Evolutionary conservation across 2,329 filamentous ascomycete genomes (phyloP).

Genomic region (Colletotrichum euphorbiae): DNA sequence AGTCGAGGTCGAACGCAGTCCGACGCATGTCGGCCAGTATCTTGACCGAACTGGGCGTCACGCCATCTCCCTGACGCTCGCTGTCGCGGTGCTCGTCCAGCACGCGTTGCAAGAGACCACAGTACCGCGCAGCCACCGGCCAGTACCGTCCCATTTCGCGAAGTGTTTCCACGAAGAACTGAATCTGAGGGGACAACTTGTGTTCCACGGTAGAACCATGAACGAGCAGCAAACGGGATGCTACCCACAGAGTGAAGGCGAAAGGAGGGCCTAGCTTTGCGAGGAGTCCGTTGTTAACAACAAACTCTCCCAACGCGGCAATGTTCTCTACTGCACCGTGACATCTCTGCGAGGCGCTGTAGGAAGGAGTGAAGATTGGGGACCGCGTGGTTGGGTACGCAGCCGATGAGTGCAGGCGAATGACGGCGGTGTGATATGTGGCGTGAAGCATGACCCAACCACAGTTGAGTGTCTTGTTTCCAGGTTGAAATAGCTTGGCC

Average conservation of each 20-base stretch:
- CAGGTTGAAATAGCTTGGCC: constrained; percentile 78
- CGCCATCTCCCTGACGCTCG: constrained; percentile 77
- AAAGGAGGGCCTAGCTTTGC: constrained; percentile 89
- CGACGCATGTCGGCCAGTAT: constrained; percentile 93
- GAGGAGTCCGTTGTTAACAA: constrained; percentile 79
- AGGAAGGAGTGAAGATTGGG: constrained; percentile 89
- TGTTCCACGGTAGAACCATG: constrained; percentile 92
- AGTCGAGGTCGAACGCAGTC: constrained; percentile 90
- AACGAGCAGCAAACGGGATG: constrained; percentile 85
- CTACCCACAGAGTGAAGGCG: constrained; percentile 93
- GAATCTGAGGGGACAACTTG: constrained; percentile 82
- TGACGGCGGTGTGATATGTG: constrained; percentile 89
- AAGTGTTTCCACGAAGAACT: constrained; percentile 84
- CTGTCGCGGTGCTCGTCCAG: constrained; percentile 88
- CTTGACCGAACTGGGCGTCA: constrained; percentile 84
- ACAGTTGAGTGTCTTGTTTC: constrained; percentile 78
- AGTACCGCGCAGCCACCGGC: constrained; percentile 88
- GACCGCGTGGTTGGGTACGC: constrained; percentile 92
- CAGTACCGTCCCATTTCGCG: constrained; percentile 84
- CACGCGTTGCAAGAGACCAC: constrained; percentile 81
- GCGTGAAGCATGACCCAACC: constrained; percentile 93
- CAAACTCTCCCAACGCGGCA: constrained; percentile 80
- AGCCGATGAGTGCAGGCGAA: constrained; percentile 90
- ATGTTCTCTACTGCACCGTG: constrained; percentile 87
- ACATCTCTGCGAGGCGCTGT: constrained; percentile 85